These are phyloP conservation scores for Actinomortierella wolfii DNA, from an alignment of 371 early-diverging fungal genomes.

Conservation along the genomic window DNA sequence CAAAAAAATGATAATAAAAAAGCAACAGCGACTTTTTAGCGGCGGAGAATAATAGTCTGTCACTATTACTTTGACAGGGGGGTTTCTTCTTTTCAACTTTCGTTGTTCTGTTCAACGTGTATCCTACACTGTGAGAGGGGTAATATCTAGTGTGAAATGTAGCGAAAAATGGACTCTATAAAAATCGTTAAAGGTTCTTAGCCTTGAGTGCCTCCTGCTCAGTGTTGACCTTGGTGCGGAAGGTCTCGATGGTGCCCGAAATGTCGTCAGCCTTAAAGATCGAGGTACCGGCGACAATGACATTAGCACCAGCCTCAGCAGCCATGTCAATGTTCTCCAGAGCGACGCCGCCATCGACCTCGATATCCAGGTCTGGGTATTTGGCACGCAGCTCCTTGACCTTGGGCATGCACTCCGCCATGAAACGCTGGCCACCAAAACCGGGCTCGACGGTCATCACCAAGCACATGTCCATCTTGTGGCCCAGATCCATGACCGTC, in stretches of 20 bases:
- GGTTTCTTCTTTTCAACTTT: too few species aligned
- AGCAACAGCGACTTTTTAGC: too few species aligned
- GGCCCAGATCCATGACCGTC: constrained; percentile 67
- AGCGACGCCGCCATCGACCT: constrained; percentile 98
- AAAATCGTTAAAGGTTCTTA: constrained; percentile 7
- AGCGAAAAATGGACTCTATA: too few species aligned
- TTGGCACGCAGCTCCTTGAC: constrained; percentile 71
- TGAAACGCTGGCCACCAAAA: constrained; percentile 96
- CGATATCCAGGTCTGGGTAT: constrained; percentile 91
- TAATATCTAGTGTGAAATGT: too few species aligned
- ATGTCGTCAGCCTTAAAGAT: constrained; percentile 88
- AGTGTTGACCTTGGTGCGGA: constrained; percentile 68
- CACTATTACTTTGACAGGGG: too few species aligned
- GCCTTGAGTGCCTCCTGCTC: constrained; percentile 49
- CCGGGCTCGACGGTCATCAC: constrained; percentile 99
- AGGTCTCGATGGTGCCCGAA: constrained; percentile 69
- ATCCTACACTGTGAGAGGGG: too few species aligned
- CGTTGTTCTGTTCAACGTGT: too few species aligned
- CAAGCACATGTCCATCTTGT: constrained; percentile 87
- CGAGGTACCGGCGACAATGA: constrained; percentile 97
- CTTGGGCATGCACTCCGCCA: constrained; percentile 88
- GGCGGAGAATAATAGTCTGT: too few species aligned
- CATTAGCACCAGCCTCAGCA: constrained; percentile 95
- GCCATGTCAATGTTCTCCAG: constrained; percentile 86
- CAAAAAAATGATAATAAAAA: too few species aligned